Percentiles rank a stretch among this genome's conserved stretches.
Evolutionary conservation across 202 grass and related monocot species (phyloP).

Genomic region (Zizania palustris): DNA sequence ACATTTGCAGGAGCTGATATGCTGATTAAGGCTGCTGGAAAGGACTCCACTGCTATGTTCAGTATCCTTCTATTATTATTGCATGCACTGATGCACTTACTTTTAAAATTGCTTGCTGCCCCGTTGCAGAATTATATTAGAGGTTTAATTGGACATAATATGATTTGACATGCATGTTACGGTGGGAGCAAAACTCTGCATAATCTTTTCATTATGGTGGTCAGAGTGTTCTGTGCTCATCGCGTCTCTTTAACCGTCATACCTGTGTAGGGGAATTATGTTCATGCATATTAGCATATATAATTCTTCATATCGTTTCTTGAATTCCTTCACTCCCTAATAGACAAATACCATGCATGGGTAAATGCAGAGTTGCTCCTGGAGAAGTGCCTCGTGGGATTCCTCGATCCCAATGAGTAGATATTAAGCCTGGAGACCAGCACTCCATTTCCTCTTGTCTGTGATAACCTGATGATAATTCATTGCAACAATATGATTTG

Average conservation of each 20-base stretch:
- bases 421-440: not conserved
- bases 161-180: constrained; percentile 27
- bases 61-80: constrained; percentile 80
- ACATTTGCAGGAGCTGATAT: constrained; percentile 83
- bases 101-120: constrained; percentile 16
- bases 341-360: constrained; percentile 98
- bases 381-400: constrained; percentile 92
- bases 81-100: not conserved
- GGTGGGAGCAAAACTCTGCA: constrained; percentile 10
- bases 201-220: constrained; percentile 15
- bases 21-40: constrained; percentile 94
- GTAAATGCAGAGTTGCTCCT: constrained; percentile 87
- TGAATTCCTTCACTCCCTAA: constrained; percentile 51
- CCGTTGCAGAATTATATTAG: not conserved
- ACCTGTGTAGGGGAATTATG: not conserved
- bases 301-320: constrained; percentile 19
- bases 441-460: not conserved
- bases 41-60: constrained; percentile 87
- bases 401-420: constrained; percentile 66
- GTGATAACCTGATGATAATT: not conserved
- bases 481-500: not conserved
- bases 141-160: not conserved
- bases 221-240: not conserved
- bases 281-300: not conserved
- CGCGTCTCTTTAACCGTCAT: not conserved